Percentiles rank a stretch among this genome's conserved stretches.
Conservation (phyloP, 106 monocot genomes). For the Phalaenopsis aphrodite region DNA sequence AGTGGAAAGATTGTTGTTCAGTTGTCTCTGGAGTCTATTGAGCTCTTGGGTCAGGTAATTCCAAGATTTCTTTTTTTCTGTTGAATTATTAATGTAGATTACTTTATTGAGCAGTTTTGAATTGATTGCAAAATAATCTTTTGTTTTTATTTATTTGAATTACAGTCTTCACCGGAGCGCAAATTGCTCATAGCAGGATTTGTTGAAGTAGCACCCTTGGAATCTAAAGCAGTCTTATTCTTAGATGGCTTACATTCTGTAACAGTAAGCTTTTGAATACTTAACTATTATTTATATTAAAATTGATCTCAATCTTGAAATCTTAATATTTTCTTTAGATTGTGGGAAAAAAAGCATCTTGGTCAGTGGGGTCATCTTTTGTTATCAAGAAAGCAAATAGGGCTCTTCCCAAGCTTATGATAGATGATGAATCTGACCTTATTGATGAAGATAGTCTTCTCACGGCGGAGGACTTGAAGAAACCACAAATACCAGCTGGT, state of each 20-base stretch:
- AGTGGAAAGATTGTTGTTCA: constrained; percentile 49
- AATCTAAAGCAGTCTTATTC: constrained; percentile 21
- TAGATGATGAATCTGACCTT: constrained; percentile 76
- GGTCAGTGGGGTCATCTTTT: constrained; percentile 71
- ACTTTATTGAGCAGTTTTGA: not conserved
- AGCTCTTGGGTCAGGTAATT: constrained; percentile 32
- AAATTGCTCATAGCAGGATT: constrained; percentile 63
- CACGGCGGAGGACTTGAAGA: constrained; percentile 86
- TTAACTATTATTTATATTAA: not conserved
- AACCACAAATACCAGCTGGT: constrained; percentile 65
- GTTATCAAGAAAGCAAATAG: constrained; percentile 49
- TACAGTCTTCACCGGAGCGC: constrained; percentile 27
- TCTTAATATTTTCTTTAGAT: constrained; percentile 23
- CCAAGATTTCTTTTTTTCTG: not conserved
- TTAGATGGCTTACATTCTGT: constrained; percentile 13
- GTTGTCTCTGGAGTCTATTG: constrained; percentile 3
- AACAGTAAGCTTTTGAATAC: constrained; percentile 37
- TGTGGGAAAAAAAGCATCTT: constrained; percentile 68
- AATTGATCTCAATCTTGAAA: not conserved
- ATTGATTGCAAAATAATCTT: not conserved
- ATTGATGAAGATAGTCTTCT: constrained; percentile 94
- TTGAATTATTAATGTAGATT: not conserved
- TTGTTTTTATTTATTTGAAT: constrained; percentile 16
- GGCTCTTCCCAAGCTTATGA: constrained; percentile 56
- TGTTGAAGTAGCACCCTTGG: constrained; percentile 41